Conservation (phyloP, 352 stramenopile genomes). For the Nothophytophthora sp. region DNA sequence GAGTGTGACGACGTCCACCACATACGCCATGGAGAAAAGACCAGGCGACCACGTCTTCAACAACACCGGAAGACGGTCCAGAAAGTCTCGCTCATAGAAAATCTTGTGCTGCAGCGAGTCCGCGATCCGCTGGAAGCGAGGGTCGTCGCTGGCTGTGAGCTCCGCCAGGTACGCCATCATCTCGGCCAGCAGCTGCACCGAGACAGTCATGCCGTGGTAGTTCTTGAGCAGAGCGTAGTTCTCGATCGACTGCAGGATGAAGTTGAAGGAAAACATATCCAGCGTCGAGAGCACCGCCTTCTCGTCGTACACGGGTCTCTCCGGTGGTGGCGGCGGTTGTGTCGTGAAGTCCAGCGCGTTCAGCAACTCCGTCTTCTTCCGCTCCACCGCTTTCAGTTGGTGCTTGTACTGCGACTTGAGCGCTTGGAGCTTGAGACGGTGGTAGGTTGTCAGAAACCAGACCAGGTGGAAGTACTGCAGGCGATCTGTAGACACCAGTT, state of each 20-base stretch:
- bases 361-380: slow-evolving; percentile 50
- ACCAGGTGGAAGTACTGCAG: slow-evolving; percentile 89
- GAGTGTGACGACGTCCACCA: slow-evolving; percentile 82
- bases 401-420: slow-evolving; percentile 73
- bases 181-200: slow-evolving; percentile 75
- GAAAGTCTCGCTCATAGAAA: slow-evolving; percentile 87
- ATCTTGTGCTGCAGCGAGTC: slow-evolving; percentile 89
- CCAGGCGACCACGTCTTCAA: slow-evolving; percentile 79
- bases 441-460: slow-evolving; percentile 85
- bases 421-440: slow-evolving; percentile 73
- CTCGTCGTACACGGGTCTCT: slow-evolving; percentile 65
- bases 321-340: slow-evolving; percentile 28
- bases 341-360: slow-evolving; percentile 59
- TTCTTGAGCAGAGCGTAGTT: slow-evolving; percentile 83
- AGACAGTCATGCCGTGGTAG: slow-evolving; percentile 80
- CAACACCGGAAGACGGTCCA: slow-evolving; percentile 80
- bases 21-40: slow-evolving; percentile 65
- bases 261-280: slow-evolving; percentile 93
- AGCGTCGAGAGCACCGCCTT: slow-evolving; percentile 83
- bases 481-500: slow-evolving; percentile 83
- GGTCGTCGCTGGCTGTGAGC: slow-evolving; percentile 67
- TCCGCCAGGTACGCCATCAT: slow-evolving; percentile 89
- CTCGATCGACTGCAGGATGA: slow-evolving; percentile 88
- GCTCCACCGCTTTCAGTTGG: slow-evolving; percentile 52
- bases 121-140: slow-evolving; percentile 79